These are phyloP conservation scores for Colletotrichum sp. DNA, from an alignment of 2,329 filamentous ascomycete species.

Conservation along the genomic window DNA sequence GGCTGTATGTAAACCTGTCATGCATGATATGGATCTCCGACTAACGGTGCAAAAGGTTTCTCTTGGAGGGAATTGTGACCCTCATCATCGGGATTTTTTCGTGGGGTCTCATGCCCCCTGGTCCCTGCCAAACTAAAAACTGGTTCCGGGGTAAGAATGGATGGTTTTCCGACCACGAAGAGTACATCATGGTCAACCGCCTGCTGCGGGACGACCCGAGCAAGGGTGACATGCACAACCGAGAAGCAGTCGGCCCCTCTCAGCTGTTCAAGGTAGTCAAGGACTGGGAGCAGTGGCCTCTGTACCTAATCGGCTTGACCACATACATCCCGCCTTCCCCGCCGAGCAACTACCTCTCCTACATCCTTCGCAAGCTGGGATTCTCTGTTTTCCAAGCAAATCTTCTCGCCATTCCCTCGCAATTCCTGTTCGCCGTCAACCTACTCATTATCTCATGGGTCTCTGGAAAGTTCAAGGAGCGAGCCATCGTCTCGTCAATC, in stretches of 20 bases:
- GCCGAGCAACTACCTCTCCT: constrained; percentile 49
- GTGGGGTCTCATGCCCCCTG: constrained; percentile 50
- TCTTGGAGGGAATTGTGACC: constrained; percentile 55
- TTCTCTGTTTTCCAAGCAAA: constrained; percentile 52
- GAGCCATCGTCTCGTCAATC: constrained; percentile 48
- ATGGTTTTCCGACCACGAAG: constrained; percentile 67
- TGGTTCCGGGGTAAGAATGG: constrained; percentile 64
- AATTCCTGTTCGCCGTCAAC: constrained; percentile 50
- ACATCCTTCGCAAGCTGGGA: constrained; percentile 47
- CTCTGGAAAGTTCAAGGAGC: constrained; percentile 47
- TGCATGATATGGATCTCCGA: background rate
- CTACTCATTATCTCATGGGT: constrained; percentile 52
- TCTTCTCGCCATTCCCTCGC: constrained; percentile 49
- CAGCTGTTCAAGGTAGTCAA: constrained; percentile 56
- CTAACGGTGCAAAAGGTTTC: constrained; percentile 35
- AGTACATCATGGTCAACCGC: constrained; percentile 67
- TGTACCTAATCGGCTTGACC: constrained; percentile 59
- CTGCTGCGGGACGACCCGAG: constrained; percentile 65
- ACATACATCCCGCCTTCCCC: constrained; percentile 47
- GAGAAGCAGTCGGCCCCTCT: constrained; percentile 48
- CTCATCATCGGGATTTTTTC: constrained; percentile 48
- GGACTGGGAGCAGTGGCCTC: constrained; percentile 67
- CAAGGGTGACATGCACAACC: constrained; percentile 67
- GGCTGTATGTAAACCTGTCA: constrained; percentile 33
- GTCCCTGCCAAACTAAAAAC: constrained; percentile 54